These are phyloP conservation scores for Ophiostoma sp. DNA, from an alignment of 2,329 filamentous ascomycete genomes.

Conservation along the genomic window DNA sequence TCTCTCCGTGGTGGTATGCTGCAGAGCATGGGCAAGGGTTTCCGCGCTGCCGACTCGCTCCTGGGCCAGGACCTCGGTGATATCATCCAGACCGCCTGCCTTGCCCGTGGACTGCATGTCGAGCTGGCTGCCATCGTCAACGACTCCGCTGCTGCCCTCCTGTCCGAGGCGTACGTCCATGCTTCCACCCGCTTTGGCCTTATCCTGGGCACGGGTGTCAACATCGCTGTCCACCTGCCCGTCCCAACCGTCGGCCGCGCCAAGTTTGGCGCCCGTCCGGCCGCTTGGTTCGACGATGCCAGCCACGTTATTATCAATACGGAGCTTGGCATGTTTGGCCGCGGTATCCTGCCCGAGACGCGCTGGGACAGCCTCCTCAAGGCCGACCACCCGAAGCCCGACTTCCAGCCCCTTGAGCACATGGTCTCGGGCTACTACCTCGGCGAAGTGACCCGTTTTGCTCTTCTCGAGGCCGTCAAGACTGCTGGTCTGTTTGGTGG, in stretches of 20 bases:
- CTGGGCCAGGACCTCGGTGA: conserved; percentile 61
- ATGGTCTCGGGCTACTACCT: conserved; percentile 66
- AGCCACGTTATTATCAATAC: conserved; percentile 67
- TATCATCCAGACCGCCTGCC: conserved; percentile 58
- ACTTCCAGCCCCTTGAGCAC: conserved; percentile 63
- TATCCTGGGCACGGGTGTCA: conserved; percentile 67
- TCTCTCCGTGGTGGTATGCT: conserved; percentile 61
- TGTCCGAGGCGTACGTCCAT: conserved; percentile 63
- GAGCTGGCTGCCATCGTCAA: conserved; percentile 64
- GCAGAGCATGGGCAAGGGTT: conserved; percentile 66
- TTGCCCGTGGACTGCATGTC: conserved; percentile 52
- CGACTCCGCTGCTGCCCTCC: conserved; percentile 65
- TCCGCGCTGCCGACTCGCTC: conserved; percentile 59
- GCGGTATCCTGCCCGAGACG: conserved; percentile 58
- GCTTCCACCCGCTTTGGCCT: conserved; percentile 62
- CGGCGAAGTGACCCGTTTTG: conserved; percentile 62
- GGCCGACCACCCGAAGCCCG: conserved; percentile 53
- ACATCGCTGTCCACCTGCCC: conserved; percentile 65
- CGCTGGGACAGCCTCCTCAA: conserved; percentile 60
- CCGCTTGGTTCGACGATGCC: conserved; percentile 57
- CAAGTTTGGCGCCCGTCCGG: conserved; percentile 59
- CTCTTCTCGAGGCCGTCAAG: conserved; percentile 59
- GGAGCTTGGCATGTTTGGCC: conserved; percentile 67
- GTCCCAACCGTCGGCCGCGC: conserved; percentile 53
- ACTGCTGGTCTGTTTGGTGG: conserved; percentile 57